Conservation (phyloP, 768 basidiomycete species). For the Hericium erinaceus region DNA sequence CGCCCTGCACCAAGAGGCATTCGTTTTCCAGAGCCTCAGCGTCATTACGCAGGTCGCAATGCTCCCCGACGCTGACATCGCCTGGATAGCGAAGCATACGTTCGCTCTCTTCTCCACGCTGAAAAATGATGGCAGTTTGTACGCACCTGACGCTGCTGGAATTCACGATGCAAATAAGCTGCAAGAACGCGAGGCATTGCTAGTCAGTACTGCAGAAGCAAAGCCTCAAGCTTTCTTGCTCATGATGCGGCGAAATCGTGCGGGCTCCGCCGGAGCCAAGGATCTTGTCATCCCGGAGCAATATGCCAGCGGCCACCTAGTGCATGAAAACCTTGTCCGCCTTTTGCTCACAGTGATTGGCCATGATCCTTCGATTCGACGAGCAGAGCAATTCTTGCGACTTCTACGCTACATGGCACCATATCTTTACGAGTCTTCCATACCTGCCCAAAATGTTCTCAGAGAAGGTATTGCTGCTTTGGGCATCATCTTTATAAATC, state of each 20-base stretch:
- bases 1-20: constrained; percentile 61
- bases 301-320: constrained; percentile 47
- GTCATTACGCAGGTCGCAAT: constrained; percentile 46
- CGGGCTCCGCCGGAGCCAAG: constrained; percentile 12
- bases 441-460: constrained; percentile 43
- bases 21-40: constrained; percentile 67
- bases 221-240: constrained; percentile 63
- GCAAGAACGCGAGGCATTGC: constrained; percentile 63
- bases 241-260: constrained; percentile 34
- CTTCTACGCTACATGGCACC: constrained; percentile 50
- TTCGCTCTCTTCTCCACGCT: constrained; percentile 52
- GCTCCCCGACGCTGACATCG: constrained; percentile 36
- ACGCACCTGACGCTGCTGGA: constrained; percentile 50
- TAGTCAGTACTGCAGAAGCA: constrained; percentile 62
- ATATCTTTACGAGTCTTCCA: constrained; percentile 47
- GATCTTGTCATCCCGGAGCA: constrained; percentile 42
- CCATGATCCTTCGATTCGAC: constrained; percentile 54
- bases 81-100: constrained; percentile 47
- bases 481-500: constrained; percentile 41
- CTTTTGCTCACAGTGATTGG: constrained; percentile 75
- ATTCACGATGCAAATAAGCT: constrained; percentile 53
- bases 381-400: constrained; percentile 62
- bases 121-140: constrained; percentile 29
- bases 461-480: constrained; percentile 65
- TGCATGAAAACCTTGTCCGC: constrained; percentile 56